Evolutionary conservation across 163 green algal species (phyloP), one percentile per base, ranked within the genome.

Genomic region (Chlorella variabilis): DNA sequence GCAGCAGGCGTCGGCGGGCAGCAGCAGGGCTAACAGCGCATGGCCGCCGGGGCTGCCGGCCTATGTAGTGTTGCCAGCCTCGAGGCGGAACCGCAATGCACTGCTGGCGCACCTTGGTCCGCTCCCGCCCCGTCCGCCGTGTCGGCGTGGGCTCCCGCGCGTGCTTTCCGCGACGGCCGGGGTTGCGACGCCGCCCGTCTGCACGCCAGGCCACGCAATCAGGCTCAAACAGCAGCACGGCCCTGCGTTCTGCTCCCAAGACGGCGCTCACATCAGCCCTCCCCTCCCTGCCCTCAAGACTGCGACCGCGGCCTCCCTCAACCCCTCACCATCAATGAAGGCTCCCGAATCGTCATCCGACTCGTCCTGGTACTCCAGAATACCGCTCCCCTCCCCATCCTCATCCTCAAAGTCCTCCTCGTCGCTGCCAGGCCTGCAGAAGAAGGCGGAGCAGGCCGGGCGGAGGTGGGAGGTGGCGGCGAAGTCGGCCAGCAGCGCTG

Each of bases 401-500:
- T 80, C 74, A 25, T 71, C 59, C 4, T 71, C 34, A 11, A 27
- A n/a, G 6, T 71, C 62, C 42, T 75, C 61, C 17, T 75, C 75
- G 45, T 81, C 25, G 7, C 23, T 63, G 63, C 17, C 54, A 15
- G 18, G 23, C 18, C 54, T 63, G 54, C 54, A 63, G 23, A 29
- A 15, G n/a, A n/a, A n/a, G n/a, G n/a, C n/a, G n/a, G n/a, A n/a
- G n/a, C n/a, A n/a, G n/a, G n/a, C n/a, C n/a, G n/a, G n/a, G n/a
- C n/a, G n/a, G n/a, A n/a, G n/a, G n/a, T n/a, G n/a, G n/a, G n/a
- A n/a, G n/a, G n/a, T n/a, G n/a, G n/a, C n/a, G n/a, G n/a, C n/a
- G n/a, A n/a, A n/a, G n/a, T n/a, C n/a, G n/a, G n/a, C n/a, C n/a
- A n/a, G n/a, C n/a, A n/a, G n/a, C n/a, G n/a, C n/a, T n/a, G n/a